Percentiles rank a stretch among this genome's conserved stretches.
Conservation (phyloP, 805 yeast species). For the Candida vartiovaarae region DNA sequence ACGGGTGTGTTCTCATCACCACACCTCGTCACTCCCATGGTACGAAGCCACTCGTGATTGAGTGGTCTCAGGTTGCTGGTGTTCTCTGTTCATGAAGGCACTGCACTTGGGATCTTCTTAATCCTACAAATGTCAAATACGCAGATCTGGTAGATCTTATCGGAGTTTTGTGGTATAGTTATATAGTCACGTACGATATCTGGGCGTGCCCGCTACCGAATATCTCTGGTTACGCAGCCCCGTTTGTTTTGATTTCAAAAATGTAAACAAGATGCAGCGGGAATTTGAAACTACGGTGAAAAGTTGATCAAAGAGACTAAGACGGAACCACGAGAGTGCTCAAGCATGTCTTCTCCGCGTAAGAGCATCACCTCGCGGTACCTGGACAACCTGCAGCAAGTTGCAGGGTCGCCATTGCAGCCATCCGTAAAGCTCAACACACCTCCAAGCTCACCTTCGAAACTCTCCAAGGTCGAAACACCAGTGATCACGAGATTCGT, state of each 20-base stretch:
- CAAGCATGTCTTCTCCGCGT: constrained; percentile 3
- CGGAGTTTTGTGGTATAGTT: no score
- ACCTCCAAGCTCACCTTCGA: constrained; percentile 2
- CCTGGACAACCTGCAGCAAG: constrained; percentile 16
- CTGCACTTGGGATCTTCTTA: no score
- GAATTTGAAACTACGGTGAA: neutral
- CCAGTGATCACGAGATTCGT: constrained; percentile 3
- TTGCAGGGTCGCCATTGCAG: constrained; percentile 12
- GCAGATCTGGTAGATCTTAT: no score
- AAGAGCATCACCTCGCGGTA: constrained; percentile 23
- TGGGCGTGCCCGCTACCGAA: no score
- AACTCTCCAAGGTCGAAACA: neutral
- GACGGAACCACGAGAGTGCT: neutral
- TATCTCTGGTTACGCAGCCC: constrained; percentile 1
- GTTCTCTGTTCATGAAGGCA: no score
- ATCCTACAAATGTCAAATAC: no score
- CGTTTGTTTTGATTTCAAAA: constrained; percentile 9
- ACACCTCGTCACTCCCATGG: no score
- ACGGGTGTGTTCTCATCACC: no score
- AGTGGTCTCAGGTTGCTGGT: no score
- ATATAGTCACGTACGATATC: no score
- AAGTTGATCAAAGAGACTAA: neutral
- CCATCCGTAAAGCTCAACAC: constrained; percentile 15
- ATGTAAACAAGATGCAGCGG: constrained; percentile 5
- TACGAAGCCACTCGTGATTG: no score